Conservation (phyloP, 1,284 basidiomycete species). For the Microbotryum lychnidis-dioicae region DNA sequence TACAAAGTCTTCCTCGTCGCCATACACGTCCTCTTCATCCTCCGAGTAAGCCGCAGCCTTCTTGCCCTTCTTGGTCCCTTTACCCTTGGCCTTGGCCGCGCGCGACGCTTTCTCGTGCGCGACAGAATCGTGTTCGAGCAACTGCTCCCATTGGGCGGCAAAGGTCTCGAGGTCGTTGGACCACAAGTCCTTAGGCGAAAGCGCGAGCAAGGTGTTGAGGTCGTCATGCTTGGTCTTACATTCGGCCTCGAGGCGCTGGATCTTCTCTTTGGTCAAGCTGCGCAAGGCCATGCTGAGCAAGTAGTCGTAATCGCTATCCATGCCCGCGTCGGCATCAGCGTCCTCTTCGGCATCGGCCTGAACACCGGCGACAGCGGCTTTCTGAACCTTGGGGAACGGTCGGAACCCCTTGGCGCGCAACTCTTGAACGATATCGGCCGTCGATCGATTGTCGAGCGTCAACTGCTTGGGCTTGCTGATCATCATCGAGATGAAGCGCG, state of each 20-base stretch:
- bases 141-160: conserved; percentile 70
- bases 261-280: conserved; percentile 91
- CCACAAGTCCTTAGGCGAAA: conserved; percentile 81
- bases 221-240: conserved; percentile 76
- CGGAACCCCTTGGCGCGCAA: conserved; percentile 76
- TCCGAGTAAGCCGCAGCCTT: background rate
- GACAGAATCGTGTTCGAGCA: conserved; percentile 49
- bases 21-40: conserved; percentile 52
- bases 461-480: conserved; percentile 63
- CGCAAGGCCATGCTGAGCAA: conserved; percentile 90
- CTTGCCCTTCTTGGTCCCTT: conserved; percentile 52
- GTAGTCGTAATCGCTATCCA: conserved; percentile 79
- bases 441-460: conserved; percentile 87
- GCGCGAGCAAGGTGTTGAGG: conserved; percentile 66
- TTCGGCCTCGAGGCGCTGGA: conserved; percentile 50
- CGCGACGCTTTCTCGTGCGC: conserved; percentile 49
- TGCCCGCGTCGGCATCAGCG: conserved; percentile 43
- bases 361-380: conserved; percentile 60
- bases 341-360: conserved; percentile 54
- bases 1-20: conserved; percentile 7
- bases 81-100: conserved; percentile 50
- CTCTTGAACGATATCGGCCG: conserved; percentile 74
- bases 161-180: conserved; percentile 80
- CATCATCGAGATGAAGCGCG: conserved; percentile 95
- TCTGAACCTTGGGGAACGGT: conserved; percentile 71